Conservation (phyloP, 176 grass and related monocot species). For the Bolboschoenus planiculmis region DNA sequence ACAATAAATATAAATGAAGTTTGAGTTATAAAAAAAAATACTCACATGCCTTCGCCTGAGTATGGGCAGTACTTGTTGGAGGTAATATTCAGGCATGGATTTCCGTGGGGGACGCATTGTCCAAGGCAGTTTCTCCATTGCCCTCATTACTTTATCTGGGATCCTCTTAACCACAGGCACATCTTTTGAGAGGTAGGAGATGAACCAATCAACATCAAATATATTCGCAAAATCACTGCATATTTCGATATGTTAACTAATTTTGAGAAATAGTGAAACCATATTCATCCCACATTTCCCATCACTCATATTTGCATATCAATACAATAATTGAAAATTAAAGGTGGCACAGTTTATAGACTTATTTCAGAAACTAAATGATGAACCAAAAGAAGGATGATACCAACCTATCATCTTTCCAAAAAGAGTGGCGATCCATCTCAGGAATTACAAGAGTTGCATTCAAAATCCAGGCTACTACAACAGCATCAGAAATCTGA, state of each 20-base stretch:
- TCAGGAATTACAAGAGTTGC: slow-evolving; percentile 85
- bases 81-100: slow-evolving; percentile 86
- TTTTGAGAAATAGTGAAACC: neutral
- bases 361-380: neutral
- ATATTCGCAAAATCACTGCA: slow-evolving; percentile 85
- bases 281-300: neutral
- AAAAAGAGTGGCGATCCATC: slow-evolving; percentile 80
- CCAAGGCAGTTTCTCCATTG: slow-evolving; percentile 92
- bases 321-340: neutral
- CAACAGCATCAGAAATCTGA: slow-evolving; percentile 93
- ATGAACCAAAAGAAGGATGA: neutral
- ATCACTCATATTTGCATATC: neutral
- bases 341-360: neutral
- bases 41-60: slow-evolving; percentile 81
- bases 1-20: neutral
- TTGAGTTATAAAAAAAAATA: slow-evolving; percentile 23
- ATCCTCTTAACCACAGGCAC: slow-evolving; percentile 72
- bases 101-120: slow-evolving; percentile 92
- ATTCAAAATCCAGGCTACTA: slow-evolving; percentile 88
- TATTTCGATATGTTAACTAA: neutral
- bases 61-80: slow-evolving; percentile 80
- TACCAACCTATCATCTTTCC: slow-evolving; percentile 79
- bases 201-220: slow-evolving; percentile 91
- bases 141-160: slow-evolving; percentile 79
- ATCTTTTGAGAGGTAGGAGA: slow-evolving; percentile 69